Conservation (phyloP, 2,329 filamentous ascomycete species). For the Cladosporium sp. region DNA sequence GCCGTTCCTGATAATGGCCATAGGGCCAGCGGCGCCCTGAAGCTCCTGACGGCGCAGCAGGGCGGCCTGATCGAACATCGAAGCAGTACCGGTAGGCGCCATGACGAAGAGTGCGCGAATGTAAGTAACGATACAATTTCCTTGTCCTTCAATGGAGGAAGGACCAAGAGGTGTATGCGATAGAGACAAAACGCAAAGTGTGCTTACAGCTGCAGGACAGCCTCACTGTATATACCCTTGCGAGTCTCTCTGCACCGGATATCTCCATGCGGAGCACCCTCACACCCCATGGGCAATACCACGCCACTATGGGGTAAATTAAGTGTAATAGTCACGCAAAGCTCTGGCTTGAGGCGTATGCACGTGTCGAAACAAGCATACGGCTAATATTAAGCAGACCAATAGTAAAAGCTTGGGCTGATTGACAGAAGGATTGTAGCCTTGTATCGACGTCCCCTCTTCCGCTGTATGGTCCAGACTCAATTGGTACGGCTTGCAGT, state of each 20-base stretch:
- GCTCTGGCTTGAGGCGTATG: not conserved
- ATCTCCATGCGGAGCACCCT: not conserved
- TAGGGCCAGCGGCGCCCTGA: constrained; percentile 40
- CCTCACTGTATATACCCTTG: constrained; percentile 1
- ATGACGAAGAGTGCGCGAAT: constrained; percentile 21
- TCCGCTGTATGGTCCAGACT: not conserved
- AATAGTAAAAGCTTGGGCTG: constrained; percentile 8
- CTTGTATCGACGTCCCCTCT: not conserved
- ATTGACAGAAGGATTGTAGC: not conserved
- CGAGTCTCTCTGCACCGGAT: not conserved
- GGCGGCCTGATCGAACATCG: constrained; percentile 38
- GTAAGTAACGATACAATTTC: not conserved
- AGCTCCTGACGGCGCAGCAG: constrained; percentile 39
- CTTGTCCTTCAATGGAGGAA: not conserved
- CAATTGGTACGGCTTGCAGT: not conserved
- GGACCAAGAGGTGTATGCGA: too few relatives aligned
- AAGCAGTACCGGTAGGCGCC: constrained; percentile 34
- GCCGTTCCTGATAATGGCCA: constrained; percentile 49
- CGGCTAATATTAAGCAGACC: constrained; percentile 6
- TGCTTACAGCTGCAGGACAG: not conserved
- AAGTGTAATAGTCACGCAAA: not conserved
- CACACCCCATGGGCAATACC: not conserved
- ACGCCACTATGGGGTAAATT: constrained; percentile 7
- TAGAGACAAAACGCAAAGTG: not conserved
- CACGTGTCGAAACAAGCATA: constrained; percentile 9